phyloP scores from a whole-genome alignment of 768 basidiomycete species.

The Bullera alba region DNA sequence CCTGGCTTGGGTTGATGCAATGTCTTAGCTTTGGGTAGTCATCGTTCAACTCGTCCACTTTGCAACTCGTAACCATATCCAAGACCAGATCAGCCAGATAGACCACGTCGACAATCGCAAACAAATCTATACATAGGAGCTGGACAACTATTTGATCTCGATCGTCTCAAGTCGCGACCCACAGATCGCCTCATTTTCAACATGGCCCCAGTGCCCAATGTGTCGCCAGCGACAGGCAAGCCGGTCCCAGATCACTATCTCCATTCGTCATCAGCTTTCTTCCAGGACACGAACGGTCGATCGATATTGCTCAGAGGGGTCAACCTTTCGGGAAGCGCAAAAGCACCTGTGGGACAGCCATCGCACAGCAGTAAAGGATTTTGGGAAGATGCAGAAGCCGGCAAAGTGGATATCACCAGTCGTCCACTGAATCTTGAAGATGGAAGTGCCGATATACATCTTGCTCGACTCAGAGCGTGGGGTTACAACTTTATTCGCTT shows the following conservation, averaged over 20 bases:
- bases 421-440: conserved; percentile 79
- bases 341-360: conserved; percentile 67
- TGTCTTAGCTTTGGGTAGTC: no score
- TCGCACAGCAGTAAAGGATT: conserved; percentile 67
- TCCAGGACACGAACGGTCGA: conserved; percentile 35
- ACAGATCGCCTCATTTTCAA: no score
- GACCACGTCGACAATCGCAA: no score
- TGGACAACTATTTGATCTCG: no score
- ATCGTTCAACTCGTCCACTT: no score
- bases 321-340: conserved; percentile 83
- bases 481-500: conserved; percentile 81
- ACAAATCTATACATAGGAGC: no score
- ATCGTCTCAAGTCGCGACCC: no score
- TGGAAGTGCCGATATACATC: conserved; percentile 52
- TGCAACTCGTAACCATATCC: no score
- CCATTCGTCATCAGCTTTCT: conserved; percentile 40
- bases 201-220: neutral
- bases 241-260: conserved; percentile 40
- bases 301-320: conserved; percentile 77
- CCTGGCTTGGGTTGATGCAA: no score
- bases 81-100: no score
- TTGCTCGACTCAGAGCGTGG: conserved; percentile 79
- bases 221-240: conserved; percentile 42
- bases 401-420: conserved; percentile 62
- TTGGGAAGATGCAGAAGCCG: conserved; percentile 69